Evolutionary conservation across 805 yeast genomes (phyloP), one percentile per base, ranked within the genome.

Genomic region (Tetrapisispora pingtungensis): DNA sequence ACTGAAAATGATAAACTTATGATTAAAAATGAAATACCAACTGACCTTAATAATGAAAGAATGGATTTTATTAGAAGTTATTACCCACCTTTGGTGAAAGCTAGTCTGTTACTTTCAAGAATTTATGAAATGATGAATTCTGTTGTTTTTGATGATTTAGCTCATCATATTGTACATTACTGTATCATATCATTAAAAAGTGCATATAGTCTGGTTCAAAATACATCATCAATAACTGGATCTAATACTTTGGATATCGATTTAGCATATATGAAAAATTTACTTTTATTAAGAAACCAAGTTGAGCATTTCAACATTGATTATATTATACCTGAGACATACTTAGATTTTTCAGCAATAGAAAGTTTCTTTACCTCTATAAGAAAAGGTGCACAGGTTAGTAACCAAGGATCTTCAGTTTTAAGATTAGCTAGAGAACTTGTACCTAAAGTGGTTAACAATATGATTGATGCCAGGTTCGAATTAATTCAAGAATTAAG

Each of bases 101-200:
- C 95, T 0, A 65, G 88, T 36, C 73, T 81, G 0, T 64, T 90
- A 6, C 66, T 89, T 27, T 80, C 87, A 30, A 83, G 78, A 57
- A 81, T 89, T 19, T 85, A 86, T 57, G 94, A 85, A 54, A 68
- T 88, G 54, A 75, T 90, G 32, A 81, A 81, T 51, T 78, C 89
- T 2, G 66, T 73, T 12, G 84, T 87, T 1, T 90, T 89, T 65
- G 95, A 87, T 59, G 95, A 86, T 56, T 65, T 89, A 50, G 95
- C 96, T 0, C 95, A 87, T 59, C 78, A 83, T 45, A 80, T 87
- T 42, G 84, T 90, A 4, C 96, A 85, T 57, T 74, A 82, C 36
- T 81, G 93, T 53, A 74, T 87, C 32, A 55, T 66, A 14, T 77
- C 93, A 7, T 63, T 87, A 52, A 73, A 74, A 44, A 63, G 67